These are phyloP conservation scores for Podospora comata DNA, from an alignment of 495 filamentous ascomycete genomes.

Conservation along the genomic window DNA sequence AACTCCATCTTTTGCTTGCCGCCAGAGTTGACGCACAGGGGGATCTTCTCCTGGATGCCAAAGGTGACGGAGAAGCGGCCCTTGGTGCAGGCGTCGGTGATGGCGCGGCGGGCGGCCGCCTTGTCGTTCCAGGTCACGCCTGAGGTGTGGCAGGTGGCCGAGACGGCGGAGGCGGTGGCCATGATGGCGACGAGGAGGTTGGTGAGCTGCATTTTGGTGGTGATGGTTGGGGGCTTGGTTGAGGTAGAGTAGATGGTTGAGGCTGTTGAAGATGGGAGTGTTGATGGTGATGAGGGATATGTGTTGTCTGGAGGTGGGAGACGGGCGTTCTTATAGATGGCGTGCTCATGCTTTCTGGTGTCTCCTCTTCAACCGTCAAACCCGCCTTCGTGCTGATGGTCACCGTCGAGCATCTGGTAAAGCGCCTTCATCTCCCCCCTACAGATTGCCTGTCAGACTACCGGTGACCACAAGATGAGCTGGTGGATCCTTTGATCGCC, in stretches of 20 bases:
- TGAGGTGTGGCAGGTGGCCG: slow-evolving; percentile 26
- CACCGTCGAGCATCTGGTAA: not conserved
- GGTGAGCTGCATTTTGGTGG: slow-evolving; percentile 22
- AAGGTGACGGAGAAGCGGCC: slow-evolving; percentile 4
- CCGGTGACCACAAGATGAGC: not conserved
- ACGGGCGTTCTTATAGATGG: slow-evolving; percentile 9
- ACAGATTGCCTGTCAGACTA: not conserved
- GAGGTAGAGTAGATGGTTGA: not conserved
- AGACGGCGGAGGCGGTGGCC: slow-evolving; percentile 7
- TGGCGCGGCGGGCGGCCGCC: slow-evolving; percentile 2
- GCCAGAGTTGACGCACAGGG: not conserved
- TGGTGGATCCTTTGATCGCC: not conserved
- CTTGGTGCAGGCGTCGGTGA: slow-evolving; percentile 9
- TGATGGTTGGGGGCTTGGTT: slow-evolving; percentile 35
- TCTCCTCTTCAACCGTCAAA: not conserved
- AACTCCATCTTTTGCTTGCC: slow-evolving; percentile 5
- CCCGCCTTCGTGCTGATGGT: not conserved
- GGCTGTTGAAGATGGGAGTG: not conserved
- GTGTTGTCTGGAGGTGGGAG: slow-evolving; percentile 9
- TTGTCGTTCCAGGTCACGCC: not conserved
- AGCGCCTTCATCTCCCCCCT: not conserved
- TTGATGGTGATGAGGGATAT: not conserved
- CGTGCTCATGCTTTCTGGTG: not conserved
- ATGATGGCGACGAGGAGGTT: slow-evolving; percentile 32
- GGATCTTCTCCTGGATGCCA: slow-evolving; percentile 2